These are phyloP conservation scores for Vaccinium myrtillus DNA, from an alignment of 148 eudicot genomes.

Conservation along the genomic window DNA sequence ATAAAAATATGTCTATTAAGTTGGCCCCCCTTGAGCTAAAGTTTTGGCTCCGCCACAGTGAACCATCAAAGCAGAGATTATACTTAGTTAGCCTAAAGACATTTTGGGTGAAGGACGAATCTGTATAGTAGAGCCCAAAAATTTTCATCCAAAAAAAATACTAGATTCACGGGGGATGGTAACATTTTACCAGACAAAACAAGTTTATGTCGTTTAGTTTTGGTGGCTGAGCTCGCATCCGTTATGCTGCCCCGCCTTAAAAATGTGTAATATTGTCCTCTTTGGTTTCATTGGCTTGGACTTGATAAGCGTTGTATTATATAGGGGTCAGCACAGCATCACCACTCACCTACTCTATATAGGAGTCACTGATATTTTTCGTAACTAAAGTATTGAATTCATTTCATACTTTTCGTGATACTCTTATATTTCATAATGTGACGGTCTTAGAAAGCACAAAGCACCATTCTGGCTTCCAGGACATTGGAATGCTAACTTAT, in stretches of 20 bases:
- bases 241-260: background rate
- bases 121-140: background rate
- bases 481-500: background rate
- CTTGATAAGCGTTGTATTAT: background rate
- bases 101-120: conserved; percentile 5
- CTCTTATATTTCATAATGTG: background rate
- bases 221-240: background rate
- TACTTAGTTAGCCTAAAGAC: background rate
- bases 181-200: background rate
- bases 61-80: background rate
- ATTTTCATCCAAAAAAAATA: background rate
- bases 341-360: background rate
- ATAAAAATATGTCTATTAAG: too few relatives aligned
- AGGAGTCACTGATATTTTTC: background rate
- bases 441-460: background rate
- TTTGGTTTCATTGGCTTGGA: background rate
- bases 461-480: background rate
- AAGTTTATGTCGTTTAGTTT: background rate
- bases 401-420: too few relatives aligned
- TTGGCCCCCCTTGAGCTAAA: too few relatives aligned
- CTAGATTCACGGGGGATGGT: background rate
- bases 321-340: background rate
- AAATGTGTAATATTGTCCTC: background rate
- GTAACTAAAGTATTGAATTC: too few relatives aligned
- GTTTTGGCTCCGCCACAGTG: too few relatives aligned